Percentiles rank a stretch among this genome's conserved stretches.
Evolutionary conservation across 176 grass and related monocot genomes (phyloP).

Genomic region (Rhynchospora breviuscula): DNA sequence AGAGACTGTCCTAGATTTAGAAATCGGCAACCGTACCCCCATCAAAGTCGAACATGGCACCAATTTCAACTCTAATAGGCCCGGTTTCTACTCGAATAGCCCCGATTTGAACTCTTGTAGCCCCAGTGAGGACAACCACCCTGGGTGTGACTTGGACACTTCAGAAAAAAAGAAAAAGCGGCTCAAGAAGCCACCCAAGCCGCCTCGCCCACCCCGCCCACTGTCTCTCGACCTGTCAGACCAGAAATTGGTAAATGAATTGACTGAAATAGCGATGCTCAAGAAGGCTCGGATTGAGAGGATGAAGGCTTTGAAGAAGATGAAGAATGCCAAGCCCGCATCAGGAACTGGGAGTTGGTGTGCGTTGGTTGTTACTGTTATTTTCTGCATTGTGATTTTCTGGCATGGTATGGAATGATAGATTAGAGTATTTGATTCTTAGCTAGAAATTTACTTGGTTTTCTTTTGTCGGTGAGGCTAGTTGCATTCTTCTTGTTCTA

Average conservation of each 20-base stretch:
- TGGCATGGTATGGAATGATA: conserved; percentile 84
- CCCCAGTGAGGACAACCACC: conserved; percentile 37
- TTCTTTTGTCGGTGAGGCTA: neutral
- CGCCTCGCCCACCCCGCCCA: conserved; percentile 53
- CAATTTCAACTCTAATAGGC: conserved; percentile 11
- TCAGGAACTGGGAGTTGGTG: conserved; percentile 44
- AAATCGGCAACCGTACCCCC: conserved; percentile 40
- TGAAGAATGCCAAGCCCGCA: conserved; percentile 66
- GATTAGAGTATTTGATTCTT: neutral
- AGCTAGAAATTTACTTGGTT: neutral
- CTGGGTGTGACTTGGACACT: conserved; percentile 35
- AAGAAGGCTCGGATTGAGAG: conserved; percentile 87
- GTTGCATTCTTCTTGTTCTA: neutral
- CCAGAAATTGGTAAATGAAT: conserved; percentile 75
- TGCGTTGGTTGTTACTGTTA: conserved; percentile 67
- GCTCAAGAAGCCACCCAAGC: conserved; percentile 65
- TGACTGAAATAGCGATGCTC: conserved; percentile 65
- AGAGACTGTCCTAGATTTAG: conserved; percentile 60
- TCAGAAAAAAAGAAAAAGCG: conserved; percentile 68
- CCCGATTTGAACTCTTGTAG: conserved; percentile 28
- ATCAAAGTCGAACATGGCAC: conserved; percentile 27
- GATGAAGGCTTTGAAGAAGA: conserved; percentile 91
- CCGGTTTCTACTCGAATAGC: conserved; percentile 17
- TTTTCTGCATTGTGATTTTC: conserved; percentile 91
- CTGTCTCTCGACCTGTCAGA: conserved; percentile 57